Conservation (phyloP, 177 flowering plant genomes). For the Telopea speciosissima region DNA sequence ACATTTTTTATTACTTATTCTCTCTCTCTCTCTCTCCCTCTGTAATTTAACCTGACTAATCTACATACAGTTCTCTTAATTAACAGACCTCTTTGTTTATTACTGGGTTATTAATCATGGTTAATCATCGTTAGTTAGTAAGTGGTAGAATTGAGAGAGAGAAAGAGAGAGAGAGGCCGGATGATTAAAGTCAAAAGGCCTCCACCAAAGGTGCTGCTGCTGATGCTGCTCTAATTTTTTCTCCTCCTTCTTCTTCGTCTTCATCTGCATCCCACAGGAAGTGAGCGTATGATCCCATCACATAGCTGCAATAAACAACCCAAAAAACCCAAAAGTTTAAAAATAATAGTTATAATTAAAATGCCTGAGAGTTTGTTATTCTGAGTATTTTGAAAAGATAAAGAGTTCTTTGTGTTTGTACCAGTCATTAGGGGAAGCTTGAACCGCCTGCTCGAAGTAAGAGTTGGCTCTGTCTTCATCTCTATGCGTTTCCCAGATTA, state of each 20-base stretch:
- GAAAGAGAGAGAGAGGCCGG: background rate
- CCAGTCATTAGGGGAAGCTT: conserved; percentile 69
- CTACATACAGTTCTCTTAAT: no score
- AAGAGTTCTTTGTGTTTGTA: conserved; percentile 9
- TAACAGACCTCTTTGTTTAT: no score
- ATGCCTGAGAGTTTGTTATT: no score
- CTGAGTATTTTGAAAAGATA: background rate
- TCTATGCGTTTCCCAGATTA: conserved; percentile 64
- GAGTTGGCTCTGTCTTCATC: conserved; percentile 51
- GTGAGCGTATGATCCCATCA: conserved; percentile 27
- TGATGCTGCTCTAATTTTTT: background rate
- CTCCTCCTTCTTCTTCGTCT: conserved; percentile 18
- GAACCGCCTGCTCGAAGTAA: conserved; percentile 70
- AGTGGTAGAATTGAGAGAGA: no score
- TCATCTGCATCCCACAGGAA: conserved; percentile 28
- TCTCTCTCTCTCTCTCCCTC: no score
- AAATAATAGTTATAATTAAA: no score
- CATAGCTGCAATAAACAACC: conserved; percentile 16
- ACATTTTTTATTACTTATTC: no score
- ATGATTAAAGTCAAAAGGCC: background rate
- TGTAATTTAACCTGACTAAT: no score
- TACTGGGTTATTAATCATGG: no score
- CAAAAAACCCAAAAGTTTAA: no score
- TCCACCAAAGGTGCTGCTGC: conserved; percentile 7
- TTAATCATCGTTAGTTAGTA: no score